phyloP scores from a whole-genome alignment of 805 yeast species.

The Lipomyces yamanashiensis region DNA sequence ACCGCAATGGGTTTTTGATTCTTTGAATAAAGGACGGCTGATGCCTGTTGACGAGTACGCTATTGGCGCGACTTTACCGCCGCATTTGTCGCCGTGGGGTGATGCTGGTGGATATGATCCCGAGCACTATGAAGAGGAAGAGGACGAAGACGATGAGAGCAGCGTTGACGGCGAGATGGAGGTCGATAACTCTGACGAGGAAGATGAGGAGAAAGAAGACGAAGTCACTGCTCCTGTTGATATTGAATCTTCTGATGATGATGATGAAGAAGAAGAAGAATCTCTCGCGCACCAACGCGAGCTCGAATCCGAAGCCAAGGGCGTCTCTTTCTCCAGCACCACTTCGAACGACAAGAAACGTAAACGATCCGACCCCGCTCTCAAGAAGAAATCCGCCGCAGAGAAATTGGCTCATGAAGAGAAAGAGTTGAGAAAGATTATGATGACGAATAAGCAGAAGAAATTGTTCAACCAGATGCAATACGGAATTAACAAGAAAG shows the following conservation, averaged over 20 bases:
- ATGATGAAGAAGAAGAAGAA: conserved; percentile 55
- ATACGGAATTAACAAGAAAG: conserved; percentile 83
- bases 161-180: conserved; percentile 58
- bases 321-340: conserved; percentile 65
- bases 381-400: conserved; percentile 44
- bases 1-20: conserved; percentile 98
- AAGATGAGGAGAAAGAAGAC: conserved; percentile 45
- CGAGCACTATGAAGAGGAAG: conserved; percentile 60
- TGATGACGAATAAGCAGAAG: conserved; percentile 98
- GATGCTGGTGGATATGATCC: conserved; percentile 92
- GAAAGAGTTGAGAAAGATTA: conserved; percentile 88
- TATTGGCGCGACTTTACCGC: conserved; percentile 94
- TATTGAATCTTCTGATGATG: conserved; percentile 37
- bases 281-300: conserved; percentile 66
- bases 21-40: conserved; percentile 75
- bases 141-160: conserved; percentile 55
- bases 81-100: conserved; percentile 99
- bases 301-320: conserved; percentile 87
- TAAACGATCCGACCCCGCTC: conserved; percentile 41
- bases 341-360: conserved; percentile 43
- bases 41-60: conserved; percentile 81
- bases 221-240: conserved; percentile 24
- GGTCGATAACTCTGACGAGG: conserved; percentile 58
- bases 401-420: conserved; percentile 71
- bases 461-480: conserved; percentile 94